Percentiles rank a stretch among this genome's conserved stretches.
These are phyloP conservation scores for Didymella glomerata DNA, from an alignment of 2,329 filamentous ascomycete genomes.

Conservation along the genomic window DNA sequence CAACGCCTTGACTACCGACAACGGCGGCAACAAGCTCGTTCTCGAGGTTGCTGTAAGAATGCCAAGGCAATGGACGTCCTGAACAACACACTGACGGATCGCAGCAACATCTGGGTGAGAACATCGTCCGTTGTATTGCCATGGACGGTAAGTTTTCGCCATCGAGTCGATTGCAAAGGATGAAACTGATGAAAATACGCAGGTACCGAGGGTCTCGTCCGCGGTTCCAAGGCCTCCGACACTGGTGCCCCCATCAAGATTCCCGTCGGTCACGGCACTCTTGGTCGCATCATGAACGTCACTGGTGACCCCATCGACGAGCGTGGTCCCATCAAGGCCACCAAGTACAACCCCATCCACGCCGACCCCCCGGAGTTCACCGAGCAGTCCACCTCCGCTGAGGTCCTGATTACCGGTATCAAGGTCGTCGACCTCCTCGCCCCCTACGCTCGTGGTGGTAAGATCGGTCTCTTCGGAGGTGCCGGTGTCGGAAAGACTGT, in stretches of 20 bases:
- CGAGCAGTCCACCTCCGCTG: conserved; percentile 95
- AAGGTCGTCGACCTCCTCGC: conserved; percentile 99
- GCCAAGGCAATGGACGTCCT: conserved; percentile 35
- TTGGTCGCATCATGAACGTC: conserved; percentile 99
- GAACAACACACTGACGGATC: conserved; percentile 38
- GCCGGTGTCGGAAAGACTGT: conserved; percentile 99
- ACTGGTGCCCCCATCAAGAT: conserved; percentile 96
- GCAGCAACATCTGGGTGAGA: conserved; percentile 99
- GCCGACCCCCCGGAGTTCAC: conserved; percentile 89
- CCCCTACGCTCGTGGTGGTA: conserved; percentile 99
- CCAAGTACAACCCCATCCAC: conserved; percentile 90
- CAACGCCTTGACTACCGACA: conserved; percentile 91
- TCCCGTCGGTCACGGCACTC: conserved; percentile 89
- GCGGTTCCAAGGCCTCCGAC: conserved; percentile 84
- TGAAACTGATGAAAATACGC: conserved; percentile 35
- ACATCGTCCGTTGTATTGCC: conserved; percentile 99
- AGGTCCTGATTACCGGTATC: conserved; percentile 98
- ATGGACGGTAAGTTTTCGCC: conserved; percentile 84
- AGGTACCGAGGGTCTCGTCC: conserved; percentile 99
- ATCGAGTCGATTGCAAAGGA: too few relatives aligned
- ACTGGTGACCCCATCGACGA: conserved; percentile 99
- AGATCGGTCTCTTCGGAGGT: conserved; percentile 99
- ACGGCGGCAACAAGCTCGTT: conserved; percentile 92
- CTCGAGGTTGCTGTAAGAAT: conserved; percentile 91
- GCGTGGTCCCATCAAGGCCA: conserved; percentile 95